phyloP scores from a whole-genome alignment of 1,139 yeast genomes.

The Sugiyamaella castrensis region DNA sequence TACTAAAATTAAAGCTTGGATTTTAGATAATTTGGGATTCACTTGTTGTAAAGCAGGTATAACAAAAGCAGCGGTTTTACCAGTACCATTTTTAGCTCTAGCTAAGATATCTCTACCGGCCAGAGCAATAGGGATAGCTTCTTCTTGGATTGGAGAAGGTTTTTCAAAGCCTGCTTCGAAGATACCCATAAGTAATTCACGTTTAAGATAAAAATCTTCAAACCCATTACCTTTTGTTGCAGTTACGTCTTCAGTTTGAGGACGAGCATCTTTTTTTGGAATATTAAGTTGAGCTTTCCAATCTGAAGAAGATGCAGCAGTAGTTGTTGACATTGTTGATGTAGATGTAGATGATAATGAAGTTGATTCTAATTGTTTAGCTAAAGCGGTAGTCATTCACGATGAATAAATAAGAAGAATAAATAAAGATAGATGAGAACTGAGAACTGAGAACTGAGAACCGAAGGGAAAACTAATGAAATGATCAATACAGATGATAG shows the following conservation, averaged over 20 bases:
- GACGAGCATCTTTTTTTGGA: slow-evolving; percentile 83
- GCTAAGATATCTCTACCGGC: slow-evolving; percentile 96
- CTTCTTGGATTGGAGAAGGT: slow-evolving; percentile 98
- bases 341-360: not conserved
- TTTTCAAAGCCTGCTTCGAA: slow-evolving; percentile 98
- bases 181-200: slow-evolving; percentile 96
- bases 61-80: slow-evolving; percentile 95
- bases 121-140: slow-evolving; percentile 91
- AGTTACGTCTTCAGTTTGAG: slow-evolving; percentile 94
- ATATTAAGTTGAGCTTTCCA: slow-evolving; percentile 78
- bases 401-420: not conserved
- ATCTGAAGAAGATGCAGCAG: slow-evolving; percentile 18
- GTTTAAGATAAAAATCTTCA: slow-evolving; percentile 86
- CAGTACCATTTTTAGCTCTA: slow-evolving; percentile 98
- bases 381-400: not conserved
- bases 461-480: not conserved
- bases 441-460: too few species aligned
- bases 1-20: slow-evolving; percentile 84
- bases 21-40: slow-evolving; percentile 78
- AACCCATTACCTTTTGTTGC: slow-evolving; percentile 87
- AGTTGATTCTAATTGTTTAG: not conserved
- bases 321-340: not conserved
- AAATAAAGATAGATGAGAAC: too few species aligned
- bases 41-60: slow-evolving; percentile 82
- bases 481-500: too few species aligned